These are phyloP conservation scores for Annona cherimola DNA, from an alignment of 164 flowering plant genomes.

Conservation along the genomic window DNA sequence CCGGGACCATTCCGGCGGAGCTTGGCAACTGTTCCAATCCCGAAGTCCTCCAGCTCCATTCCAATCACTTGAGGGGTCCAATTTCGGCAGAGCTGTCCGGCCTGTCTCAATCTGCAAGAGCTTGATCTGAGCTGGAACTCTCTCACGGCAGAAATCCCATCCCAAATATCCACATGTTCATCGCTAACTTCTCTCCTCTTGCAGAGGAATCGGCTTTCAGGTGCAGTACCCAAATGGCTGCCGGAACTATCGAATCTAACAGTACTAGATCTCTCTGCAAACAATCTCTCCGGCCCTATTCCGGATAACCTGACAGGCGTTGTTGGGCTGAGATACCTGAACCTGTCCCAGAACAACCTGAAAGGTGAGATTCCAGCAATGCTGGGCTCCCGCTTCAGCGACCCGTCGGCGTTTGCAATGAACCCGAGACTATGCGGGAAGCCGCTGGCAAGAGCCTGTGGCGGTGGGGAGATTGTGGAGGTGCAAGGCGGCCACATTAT, in stretches of 20 bases:
- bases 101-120: constrained; percentile 37
- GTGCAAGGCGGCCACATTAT: constrained; percentile 53
- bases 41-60: constrained; percentile 51
- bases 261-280: constrained; percentile 41
- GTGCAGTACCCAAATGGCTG: constrained; percentile 44
- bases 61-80: constrained; percentile 50
- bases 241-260: constrained; percentile 35
- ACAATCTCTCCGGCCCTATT: constrained; percentile 46
- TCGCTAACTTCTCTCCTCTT: constrained; percentile 29
- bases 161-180: constrained; percentile 31
- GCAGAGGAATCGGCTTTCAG: constrained; percentile 42
- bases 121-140: constrained; percentile 51
- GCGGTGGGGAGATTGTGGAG: constrained; percentile 52
- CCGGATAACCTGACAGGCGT: constrained; percentile 32
- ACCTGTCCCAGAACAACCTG: constrained; percentile 44
- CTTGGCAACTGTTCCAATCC: constrained; percentile 46
- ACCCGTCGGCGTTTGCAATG: constrained; percentile 46
- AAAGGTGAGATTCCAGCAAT: constrained; percentile 58
- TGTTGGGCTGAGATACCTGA: constrained; percentile 30
- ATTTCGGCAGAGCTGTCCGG: constrained; percentile 62
- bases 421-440: constrained; percentile 61
- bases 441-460: constrained; percentile 51
- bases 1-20: constrained; percentile 49
- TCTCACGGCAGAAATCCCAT: constrained; percentile 40
- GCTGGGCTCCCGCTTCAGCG: constrained; percentile 52